Percentiles rank a stretch among this genome's conserved stretches.
Evolutionary conservation across 2,329 filamentous ascomycete species (phyloP).

Genomic region (Epichloe festucae): DNA sequence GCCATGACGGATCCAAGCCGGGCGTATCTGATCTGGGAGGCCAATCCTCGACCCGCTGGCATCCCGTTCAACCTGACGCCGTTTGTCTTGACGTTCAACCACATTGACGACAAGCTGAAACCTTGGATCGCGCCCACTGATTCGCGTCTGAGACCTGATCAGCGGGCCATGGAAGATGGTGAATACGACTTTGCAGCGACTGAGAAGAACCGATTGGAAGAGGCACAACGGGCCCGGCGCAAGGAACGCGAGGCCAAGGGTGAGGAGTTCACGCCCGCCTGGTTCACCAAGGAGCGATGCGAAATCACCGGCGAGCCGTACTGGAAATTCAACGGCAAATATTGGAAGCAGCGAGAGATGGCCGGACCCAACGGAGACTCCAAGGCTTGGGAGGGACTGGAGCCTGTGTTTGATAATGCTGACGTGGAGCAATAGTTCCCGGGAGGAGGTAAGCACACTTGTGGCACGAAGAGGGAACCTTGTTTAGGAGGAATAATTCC

Average conservation of each 20-base stretch:
- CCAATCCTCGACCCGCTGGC: constrained; percentile 62
- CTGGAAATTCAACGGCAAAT: constrained; percentile 81
- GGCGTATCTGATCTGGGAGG: constrained; percentile 89
- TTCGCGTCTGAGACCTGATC: constrained; percentile 82
- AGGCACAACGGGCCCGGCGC: constrained; percentile 71
- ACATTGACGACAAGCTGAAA: constrained; percentile 68
- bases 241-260: constrained; percentile 61
- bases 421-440: constrained; percentile 12
- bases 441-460: background rate
- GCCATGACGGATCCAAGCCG: constrained; percentile 53
- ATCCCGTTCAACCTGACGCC: constrained; percentile 97
- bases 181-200: constrained; percentile 84
- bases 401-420: constrained; percentile 53
- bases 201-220: constrained; percentile 90
- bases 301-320: constrained; percentile 75
- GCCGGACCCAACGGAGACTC: constrained; percentile 46
- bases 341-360: constrained; percentile 65
- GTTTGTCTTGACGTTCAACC: constrained; percentile 89
- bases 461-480: background rate
- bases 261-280: constrained; percentile 70
- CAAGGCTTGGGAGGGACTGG: constrained; percentile 55
- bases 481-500: too few relatives aligned
- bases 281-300: constrained; percentile 66
- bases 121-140: constrained; percentile 81
- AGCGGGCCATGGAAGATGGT: constrained; percentile 97